These are phyloP conservation scores for Chenopodium album DNA, from an alignment of 148 eudicot species.

Conservation along the genomic window DNA sequence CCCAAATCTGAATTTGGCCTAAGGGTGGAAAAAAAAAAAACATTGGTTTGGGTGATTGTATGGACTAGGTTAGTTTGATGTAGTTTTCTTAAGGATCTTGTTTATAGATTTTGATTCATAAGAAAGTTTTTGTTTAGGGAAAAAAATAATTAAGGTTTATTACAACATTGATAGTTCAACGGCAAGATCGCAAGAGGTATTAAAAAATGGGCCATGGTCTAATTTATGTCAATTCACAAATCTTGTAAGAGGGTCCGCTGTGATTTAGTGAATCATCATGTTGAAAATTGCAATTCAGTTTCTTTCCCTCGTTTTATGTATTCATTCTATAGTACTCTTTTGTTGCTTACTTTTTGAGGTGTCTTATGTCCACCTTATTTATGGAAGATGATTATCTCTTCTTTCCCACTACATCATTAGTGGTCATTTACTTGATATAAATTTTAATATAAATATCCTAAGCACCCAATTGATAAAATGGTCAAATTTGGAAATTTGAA, in stretches of 20 bases:
- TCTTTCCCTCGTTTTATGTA: constrained; percentile 5
- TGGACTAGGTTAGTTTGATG: not conserved
- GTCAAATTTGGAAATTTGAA: too few relatives aligned
- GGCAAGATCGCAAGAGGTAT: not conserved
- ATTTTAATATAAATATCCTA: not conserved
- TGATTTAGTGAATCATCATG: constrained; percentile 36
- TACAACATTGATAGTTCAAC: constrained; percentile 13
- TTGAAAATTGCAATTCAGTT: constrained; percentile 30
- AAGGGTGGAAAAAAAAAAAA: too few relatives aligned
- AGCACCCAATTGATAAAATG: not conserved
- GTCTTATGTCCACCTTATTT: constrained; percentile 21
- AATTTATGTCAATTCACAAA: constrained; percentile 32
- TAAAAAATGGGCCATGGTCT: constrained; percentile 21
- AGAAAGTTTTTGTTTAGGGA: not conserved
- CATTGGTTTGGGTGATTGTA: not conserved
- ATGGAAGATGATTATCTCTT: constrained; percentile 12
- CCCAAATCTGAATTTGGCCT: too few relatives aligned
- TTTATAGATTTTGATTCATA: constrained; percentile 9
- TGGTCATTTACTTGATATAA: not conserved
- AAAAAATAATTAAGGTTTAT: constrained; percentile 2
- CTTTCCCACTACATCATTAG: not conserved
- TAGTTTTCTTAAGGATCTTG: constrained; percentile 14
- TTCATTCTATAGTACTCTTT: not conserved
- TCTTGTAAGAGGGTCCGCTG: constrained; percentile 34
- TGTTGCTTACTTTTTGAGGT: constrained; percentile 25